Percentiles rank a stretch among this genome's conserved stretches.
Evolutionary conservation across 257 asterid genomes (phyloP).

Genomic region (Solanum okadae): DNA sequence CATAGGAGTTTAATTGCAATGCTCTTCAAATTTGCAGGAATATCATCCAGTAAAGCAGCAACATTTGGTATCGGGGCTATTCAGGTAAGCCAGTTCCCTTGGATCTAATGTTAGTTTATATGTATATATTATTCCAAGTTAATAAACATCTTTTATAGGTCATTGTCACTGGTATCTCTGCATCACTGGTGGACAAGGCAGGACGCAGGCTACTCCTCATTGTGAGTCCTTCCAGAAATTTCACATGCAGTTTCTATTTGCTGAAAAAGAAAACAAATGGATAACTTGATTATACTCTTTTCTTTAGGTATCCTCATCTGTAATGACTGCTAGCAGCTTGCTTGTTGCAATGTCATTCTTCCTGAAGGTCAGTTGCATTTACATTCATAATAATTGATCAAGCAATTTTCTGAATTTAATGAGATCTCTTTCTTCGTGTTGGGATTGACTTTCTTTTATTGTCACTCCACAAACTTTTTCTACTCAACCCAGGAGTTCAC

Average conservation of each 20-base stretch:
- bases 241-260: not conserved
- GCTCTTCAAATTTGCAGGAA: slow-evolving; percentile 31
- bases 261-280: not conserved
- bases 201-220: slow-evolving; percentile 86
- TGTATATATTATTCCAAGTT: not conserved
- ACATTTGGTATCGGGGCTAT: slow-evolving; percentile 80
- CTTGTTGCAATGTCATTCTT: slow-evolving; percentile 64
- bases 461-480: not conserved
- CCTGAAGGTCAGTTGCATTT: slow-evolving; percentile 36
- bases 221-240: slow-evolving; percentile 25
- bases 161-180: slow-evolving; percentile 56
- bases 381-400: not conserved
- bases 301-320: slow-evolving; percentile 49
- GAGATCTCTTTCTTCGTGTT: not conserved
- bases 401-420: not conserved
- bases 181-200: slow-evolving; percentile 59
- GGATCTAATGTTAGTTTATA: not conserved
- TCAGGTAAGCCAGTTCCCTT: slow-evolving; percentile 35
- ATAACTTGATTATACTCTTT: not conserved
- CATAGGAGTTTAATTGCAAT: not conserved
- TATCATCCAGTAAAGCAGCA: slow-evolving; percentile 67
- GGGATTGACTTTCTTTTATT: not conserved
- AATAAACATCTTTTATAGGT: slow-evolving; percentile 25
- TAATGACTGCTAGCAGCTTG: slow-evolving; percentile 57
- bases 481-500: slow-evolving; percentile 35